A percentile compares a stretch with the other conserved stretches of the same genome.
Conservation (phyloP, 306 rosid genomes). For the Vachellia collinsii region DNA sequence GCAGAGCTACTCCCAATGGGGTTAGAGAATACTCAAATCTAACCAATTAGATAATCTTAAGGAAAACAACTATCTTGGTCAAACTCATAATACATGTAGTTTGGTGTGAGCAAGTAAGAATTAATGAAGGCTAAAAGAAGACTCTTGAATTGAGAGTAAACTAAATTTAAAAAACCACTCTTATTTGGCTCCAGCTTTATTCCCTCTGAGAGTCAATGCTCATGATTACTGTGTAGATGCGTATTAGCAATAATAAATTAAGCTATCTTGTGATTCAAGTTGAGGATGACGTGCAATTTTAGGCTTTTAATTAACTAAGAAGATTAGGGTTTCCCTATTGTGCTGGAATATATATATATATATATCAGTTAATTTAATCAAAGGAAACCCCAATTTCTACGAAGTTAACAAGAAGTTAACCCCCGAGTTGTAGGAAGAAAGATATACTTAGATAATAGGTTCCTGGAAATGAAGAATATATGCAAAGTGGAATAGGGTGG, state of each 20-base stretch:
- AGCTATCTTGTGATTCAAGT: conserved; percentile 22
- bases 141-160: conserved; percentile 27
- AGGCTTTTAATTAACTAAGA: background rate
- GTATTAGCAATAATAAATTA: conserved; percentile 34
- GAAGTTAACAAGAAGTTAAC: conserved; percentile 16
- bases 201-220: conserved; percentile 34
- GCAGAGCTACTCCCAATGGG: too few species aligned
- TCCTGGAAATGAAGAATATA: conserved; percentile 44
- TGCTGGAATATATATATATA: background rate
- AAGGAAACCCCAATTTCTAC: background rate
- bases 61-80: background rate
- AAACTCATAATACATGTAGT: background rate
- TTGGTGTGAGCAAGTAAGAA: conserved; percentile 13
- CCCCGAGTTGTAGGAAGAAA: conserved; percentile 33
- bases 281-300: background rate
- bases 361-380: conserved; percentile 9
- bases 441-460: conserved; percentile 19
- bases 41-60: too few species aligned
- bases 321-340: conserved; percentile 25
- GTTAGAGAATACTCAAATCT: too few species aligned
- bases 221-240: conserved; percentile 39
- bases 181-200: conserved; percentile 42
- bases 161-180: conserved; percentile 25
- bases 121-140: background rate
- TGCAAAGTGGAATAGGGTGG: conserved; percentile 49